These are phyloP conservation scores for Nicotiana tabacum DNA, from an alignment of 257 asterid genomes.

Conservation along the genomic window DNA sequence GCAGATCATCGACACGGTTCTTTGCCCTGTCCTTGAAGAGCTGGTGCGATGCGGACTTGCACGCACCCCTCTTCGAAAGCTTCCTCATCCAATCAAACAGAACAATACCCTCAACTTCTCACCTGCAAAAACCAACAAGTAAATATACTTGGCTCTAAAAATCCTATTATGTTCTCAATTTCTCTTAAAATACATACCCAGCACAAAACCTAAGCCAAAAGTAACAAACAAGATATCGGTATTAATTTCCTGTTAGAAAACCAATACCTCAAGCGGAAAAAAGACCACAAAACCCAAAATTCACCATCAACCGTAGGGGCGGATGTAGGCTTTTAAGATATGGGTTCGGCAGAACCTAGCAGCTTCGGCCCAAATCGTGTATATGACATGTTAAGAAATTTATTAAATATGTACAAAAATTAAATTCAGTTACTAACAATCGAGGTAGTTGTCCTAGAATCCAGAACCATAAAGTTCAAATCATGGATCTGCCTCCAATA, in stretches of 20 bases:
- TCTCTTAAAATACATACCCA: neutral
- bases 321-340: no score
- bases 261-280: neutral
- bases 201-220: neutral
- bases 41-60: conserved; percentile 83
- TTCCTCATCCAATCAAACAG: conserved; percentile 57
- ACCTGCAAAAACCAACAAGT: conserved; percentile 28
- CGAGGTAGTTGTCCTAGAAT: no score
- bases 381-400: no score
- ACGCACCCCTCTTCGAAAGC: conserved; percentile 71
- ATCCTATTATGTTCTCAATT: neutral
- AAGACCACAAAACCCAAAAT: neutral
- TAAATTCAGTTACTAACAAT: no score
- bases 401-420: no score
- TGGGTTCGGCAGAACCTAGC: no score
- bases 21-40: conserved; percentile 92
- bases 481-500: no score
- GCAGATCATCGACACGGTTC: conserved; percentile 94
- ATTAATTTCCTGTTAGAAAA: neutral
- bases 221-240: neutral
- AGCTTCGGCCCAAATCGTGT: no score
- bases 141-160: neutral
- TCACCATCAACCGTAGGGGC: neutral
- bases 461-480: no score
- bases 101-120: conserved; percentile 20